A percentile compares a stretch with the other conserved stretches of the same genome.
phyloP scores from a whole-genome alignment of 495 filamentous ascomycete species.

The Hypoxylon cercidicola region DNA sequence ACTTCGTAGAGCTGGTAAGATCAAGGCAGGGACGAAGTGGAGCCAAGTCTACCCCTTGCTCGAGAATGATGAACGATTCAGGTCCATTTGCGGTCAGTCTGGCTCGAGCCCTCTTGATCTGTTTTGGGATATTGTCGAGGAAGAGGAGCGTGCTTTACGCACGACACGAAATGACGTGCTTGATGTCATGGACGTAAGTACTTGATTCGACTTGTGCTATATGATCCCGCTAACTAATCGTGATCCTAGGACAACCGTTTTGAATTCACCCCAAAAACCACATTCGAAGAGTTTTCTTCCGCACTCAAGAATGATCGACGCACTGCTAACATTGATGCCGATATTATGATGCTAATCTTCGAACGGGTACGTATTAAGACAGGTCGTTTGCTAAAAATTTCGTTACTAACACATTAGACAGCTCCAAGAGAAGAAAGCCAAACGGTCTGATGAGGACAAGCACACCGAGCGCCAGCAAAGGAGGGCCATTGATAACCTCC shows the following conservation, averaged over 20 bases:
- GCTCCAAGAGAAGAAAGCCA: slow-evolving; percentile 76
- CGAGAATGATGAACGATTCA: slow-evolving; percentile 84
- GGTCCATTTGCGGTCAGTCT: slow-evolving; percentile 82
- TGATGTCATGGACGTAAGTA: slow-evolving; percentile 87
- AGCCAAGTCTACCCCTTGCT: slow-evolving; percentile 81
- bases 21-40: slow-evolving; percentile 94
- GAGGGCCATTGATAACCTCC: slow-evolving; percentile 82
- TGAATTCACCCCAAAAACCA: slow-evolving; percentile 86
- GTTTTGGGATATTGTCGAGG: slow-evolving; percentile 96
- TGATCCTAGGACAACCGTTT: slow-evolving; percentile 80
- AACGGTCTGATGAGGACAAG: slow-evolving; percentile 85
- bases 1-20: slow-evolving; percentile 77
- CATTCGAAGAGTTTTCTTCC: slow-evolving; percentile 83
- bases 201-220: background rate
- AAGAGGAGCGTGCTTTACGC: slow-evolving; percentile 87
- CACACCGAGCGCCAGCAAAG: slow-evolving; percentile 87
- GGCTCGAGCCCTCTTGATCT: slow-evolving; percentile 94
- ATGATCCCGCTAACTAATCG: slow-evolving; percentile 8
- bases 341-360: slow-evolving; percentile 81
- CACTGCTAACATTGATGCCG: slow-evolving; percentile 81
- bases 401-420: slow-evolving; percentile 51
- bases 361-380: slow-evolving; percentile 63
- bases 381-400: background rate
- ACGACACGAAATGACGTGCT: slow-evolving; percentile 84
- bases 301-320: slow-evolving; percentile 84